phyloP scores from a whole-genome alignment of 108 stramenopile genomes.

The Cyclotella choctawhatcheeana region DNA sequence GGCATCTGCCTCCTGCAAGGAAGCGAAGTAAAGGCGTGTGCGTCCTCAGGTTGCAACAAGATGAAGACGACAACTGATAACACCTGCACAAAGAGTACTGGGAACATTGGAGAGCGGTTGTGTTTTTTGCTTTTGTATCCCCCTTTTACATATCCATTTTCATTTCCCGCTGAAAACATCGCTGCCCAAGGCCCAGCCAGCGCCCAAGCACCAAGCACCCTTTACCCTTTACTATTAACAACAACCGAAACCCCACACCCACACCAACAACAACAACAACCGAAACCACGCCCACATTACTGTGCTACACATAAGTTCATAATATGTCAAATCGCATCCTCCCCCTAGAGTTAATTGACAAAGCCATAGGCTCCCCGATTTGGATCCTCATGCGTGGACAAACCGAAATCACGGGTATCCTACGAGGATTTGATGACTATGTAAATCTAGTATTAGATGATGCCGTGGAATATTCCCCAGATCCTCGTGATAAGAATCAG shows the following conservation, averaged over 20 bases:
- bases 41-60: too few relatives aligned
- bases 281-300: background rate
- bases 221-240: too few relatives aligned
- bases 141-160: too few relatives aligned
- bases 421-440: slow-evolving; percentile 90
- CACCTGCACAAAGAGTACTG: too few relatives aligned
- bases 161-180: too few relatives aligned
- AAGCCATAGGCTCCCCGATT: slow-evolving; percentile 88
- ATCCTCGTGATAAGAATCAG: slow-evolving; percentile 65
- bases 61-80: background rate
- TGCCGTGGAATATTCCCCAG: slow-evolving; percentile 87
- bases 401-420: slow-evolving; percentile 84
- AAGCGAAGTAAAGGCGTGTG: too few relatives aligned
- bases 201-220: too few relatives aligned
- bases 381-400: slow-evolving; percentile 90
- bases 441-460: slow-evolving; percentile 90
- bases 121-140: too few relatives aligned
- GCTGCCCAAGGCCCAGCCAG: too few relatives aligned
- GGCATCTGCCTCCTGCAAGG: background rate
- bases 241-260: background rate
- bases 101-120: too few relatives aligned
- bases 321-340: slow-evolving; percentile 77
- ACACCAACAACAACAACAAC: background rate
- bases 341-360: slow-evolving; percentile 89
- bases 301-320: too few relatives aligned